phyloP scores from a whole-genome alignment of 23 red algal species.

The Agarophyton chilense region DNA sequence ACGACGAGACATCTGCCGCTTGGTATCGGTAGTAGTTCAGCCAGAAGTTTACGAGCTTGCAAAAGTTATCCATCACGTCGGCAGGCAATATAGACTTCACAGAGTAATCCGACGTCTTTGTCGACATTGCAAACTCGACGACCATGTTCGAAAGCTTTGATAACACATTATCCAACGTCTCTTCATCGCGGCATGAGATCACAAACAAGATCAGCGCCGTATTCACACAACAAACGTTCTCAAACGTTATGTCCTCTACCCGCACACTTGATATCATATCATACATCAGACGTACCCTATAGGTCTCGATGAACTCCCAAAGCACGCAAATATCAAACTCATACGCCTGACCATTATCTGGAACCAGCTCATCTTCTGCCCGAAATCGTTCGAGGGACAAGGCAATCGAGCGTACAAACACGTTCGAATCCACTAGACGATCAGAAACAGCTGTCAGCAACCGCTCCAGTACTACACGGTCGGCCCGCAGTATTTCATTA shows the following conservation, averaged over 20 bases:
- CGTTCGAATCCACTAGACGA: constrained; percentile 81
- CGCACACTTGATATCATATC: constrained; percentile 67
- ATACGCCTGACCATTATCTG: neutral
- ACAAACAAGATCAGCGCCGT: constrained; percentile 75
- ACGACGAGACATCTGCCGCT: constrained; percentile 34
- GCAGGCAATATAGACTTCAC: constrained; percentile 13
- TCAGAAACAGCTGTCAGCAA: constrained; percentile 57
- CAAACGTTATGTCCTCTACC: constrained; percentile 76
- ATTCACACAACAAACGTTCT: constrained; percentile 83
- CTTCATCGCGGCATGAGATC: constrained; percentile 42
- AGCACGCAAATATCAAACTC: constrained; percentile 69
- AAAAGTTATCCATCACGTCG: constrained; percentile 49
- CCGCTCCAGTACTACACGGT: neutral
- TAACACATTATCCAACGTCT: constrained; percentile 23
- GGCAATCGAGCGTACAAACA: constrained; percentile 73
- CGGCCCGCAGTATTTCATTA: constrained; percentile 57
- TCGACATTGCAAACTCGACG: neutral
- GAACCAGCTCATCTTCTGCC: constrained; percentile 50
- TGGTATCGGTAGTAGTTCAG: constrained; percentile 63
- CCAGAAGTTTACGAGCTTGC: constrained; percentile 65
- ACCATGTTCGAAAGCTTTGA: constrained; percentile 26
- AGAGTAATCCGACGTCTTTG: neutral
- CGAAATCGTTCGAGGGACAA: constrained; percentile 81
- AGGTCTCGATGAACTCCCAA: constrained; percentile 67
- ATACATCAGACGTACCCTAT: constrained; percentile 59